phyloP scores from a whole-genome alignment of 2,329 filamentous ascomycete genomes.

The Aspergillus ochraceoroseus region DNA sequence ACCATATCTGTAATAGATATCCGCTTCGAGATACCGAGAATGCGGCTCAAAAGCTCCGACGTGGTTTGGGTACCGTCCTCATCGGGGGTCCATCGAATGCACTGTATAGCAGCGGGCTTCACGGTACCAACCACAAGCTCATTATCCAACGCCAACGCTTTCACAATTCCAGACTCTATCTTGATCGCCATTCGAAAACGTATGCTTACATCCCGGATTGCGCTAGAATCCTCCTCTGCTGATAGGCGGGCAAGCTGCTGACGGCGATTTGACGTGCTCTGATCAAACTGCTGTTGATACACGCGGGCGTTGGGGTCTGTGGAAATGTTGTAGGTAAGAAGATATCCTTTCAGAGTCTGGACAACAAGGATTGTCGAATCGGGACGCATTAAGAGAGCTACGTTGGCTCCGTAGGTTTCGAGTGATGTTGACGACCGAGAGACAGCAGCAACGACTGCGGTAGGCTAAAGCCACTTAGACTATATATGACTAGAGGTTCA shows the following conservation, averaged over 20 bases:
- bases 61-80: constrained; percentile 75
- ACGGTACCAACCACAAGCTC: constrained; percentile 87
- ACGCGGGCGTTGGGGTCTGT: constrained; percentile 76
- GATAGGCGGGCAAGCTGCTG: constrained; percentile 49
- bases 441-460: constrained; percentile 78
- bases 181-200: constrained; percentile 97
- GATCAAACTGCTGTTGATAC: constrained; percentile 72
- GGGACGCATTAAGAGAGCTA: constrained; percentile 77
- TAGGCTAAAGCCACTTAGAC: constrained; percentile 63
- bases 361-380: constrained; percentile 90
- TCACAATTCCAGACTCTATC: constrained; percentile 89
- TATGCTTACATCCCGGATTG: constrained; percentile 79
- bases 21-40: constrained; percentile 79
- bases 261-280: constrained; percentile 43
- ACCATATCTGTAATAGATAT: constrained; percentile 76
- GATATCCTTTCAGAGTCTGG: constrained; percentile 75
- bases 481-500: too few relatives aligned
- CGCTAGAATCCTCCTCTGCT: constrained; percentile 74
- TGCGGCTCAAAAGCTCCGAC: constrained; percentile 82
- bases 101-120: constrained; percentile 92
- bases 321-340: constrained; percentile 91
- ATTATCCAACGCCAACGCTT: constrained; percentile 81
- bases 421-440: constrained; percentile 76
- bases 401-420: constrained; percentile 76
- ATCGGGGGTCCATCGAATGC: constrained; percentile 90